These are phyloP conservation scores for Aureobasidium leucospermi DNA, from an alignment of 2,329 filamentous ascomycete species.

Conservation along the genomic window DNA sequence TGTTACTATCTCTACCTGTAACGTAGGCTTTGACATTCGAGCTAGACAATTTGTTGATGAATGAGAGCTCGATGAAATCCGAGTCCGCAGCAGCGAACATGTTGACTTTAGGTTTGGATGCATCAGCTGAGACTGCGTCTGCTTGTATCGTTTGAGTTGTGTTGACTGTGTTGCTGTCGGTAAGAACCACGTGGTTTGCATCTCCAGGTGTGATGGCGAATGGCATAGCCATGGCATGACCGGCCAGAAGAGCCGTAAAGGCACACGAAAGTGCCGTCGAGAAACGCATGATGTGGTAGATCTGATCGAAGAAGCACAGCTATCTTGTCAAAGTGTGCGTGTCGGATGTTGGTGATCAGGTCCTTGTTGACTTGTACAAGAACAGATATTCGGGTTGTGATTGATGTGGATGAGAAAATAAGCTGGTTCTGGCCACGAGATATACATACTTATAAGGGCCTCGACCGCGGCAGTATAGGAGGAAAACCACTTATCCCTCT, in stretches of 20 bases:
- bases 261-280: slow-evolving; percentile 9
- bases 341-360: background rate
- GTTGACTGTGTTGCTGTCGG: slow-evolving; percentile 22
- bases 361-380: background rate
- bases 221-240: slow-evolving; percentile 17
- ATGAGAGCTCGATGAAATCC: slow-evolving; percentile 17
- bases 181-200: slow-evolving; percentile 21
- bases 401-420: background rate
- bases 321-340: background rate
- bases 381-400: background rate
- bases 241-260: slow-evolving; percentile 9
- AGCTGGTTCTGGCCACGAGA: background rate
- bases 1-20: slow-evolving; percentile 36
- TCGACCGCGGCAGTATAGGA: background rate
- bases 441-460: slow-evolving; percentile 9
- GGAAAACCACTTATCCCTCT: slow-evolving; percentile 6
- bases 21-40: slow-evolving; percentile 39
- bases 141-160: slow-evolving; percentile 16
- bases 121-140: background rate
- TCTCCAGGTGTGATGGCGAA: slow-evolving; percentile 20
- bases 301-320: background rate
- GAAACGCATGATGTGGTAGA: slow-evolving; percentile 4
- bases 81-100: slow-evolving; percentile 1
- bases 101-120: background rate
- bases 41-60: slow-evolving; percentile 40